Evolutionary conservation across 768 basidiomycete species (phyloP).

Genomic region (Rhodotorula babjevae): DNA sequence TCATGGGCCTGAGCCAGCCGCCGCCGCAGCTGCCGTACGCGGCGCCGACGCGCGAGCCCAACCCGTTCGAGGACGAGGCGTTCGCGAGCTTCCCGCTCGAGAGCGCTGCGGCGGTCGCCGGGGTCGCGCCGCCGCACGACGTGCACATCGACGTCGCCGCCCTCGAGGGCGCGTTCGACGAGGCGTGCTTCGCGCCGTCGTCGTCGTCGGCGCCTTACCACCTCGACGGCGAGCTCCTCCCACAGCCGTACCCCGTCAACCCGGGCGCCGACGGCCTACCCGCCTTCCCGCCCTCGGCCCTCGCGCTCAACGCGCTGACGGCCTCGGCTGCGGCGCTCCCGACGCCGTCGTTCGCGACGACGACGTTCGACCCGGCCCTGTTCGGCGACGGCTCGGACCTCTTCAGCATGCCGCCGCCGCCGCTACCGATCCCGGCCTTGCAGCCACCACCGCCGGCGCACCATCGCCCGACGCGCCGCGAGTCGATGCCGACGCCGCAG

Average conservation of each 20-base stretch:
- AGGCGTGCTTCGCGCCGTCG: background rate
- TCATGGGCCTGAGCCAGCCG: constrained; percentile 9
- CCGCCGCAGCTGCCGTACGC: background rate
- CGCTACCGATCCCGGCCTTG: too few species aligned
- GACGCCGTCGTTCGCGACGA: background rate
- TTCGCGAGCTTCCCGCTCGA: background rate
- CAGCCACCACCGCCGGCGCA: too few species aligned
- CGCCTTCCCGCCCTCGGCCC: background rate
- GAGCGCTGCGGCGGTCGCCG: background rate
- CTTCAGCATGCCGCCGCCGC: too few species aligned
- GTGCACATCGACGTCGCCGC: too few species aligned
- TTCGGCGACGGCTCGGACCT: background rate
- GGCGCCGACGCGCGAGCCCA: background rate
- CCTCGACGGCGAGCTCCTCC: too few species aligned
- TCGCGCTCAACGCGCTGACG: background rate
- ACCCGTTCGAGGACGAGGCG: too few species aligned
- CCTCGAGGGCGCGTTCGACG: background rate
- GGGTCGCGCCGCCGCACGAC: background rate
- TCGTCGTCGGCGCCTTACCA: background rate
- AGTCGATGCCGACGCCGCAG: too few species aligned
- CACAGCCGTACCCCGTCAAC: too few species aligned
- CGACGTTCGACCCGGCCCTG: background rate
- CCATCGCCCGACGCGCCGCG: too few species aligned
- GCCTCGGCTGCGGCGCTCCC: background rate
- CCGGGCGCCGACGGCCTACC: background rate